Percentiles rank a stretch among this genome's conserved stretches.
Conservation (phyloP, 768 basidiomycete species). For the Boletus rufocinnamomeus region DNA sequence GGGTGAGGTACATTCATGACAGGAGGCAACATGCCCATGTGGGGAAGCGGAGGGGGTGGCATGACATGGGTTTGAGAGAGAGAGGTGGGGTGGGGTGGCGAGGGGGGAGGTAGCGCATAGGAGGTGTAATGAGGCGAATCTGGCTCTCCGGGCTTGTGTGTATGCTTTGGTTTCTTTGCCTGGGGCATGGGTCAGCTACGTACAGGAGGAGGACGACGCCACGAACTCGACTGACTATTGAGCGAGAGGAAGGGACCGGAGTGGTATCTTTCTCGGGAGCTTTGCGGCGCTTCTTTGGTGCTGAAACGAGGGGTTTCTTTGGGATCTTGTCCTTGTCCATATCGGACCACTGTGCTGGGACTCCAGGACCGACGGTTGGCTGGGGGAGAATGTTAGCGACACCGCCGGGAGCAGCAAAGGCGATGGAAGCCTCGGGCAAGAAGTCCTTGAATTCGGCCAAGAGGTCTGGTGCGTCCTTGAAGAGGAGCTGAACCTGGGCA, state of each 20-base stretch:
- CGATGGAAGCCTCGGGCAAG: conserved; percentile 62
- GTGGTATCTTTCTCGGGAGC: conserved; percentile 68
- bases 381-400: conserved; percentile 55
- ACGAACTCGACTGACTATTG: conserved; percentile 50
- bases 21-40: conserved; percentile 29
- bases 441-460: conserved; percentile 82
- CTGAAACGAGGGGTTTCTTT: conserved; percentile 44
- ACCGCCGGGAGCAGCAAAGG: conserved; percentile 41
- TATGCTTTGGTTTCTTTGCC: conserved; percentile 65
- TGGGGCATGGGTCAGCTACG: conserved; percentile 28
- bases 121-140: conserved; percentile 48
- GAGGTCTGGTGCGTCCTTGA: conserved; percentile 80
- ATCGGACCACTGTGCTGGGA: conserved; percentile 45
- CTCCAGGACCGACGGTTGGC: conserved; percentile 39
- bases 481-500: conserved; percentile 75
- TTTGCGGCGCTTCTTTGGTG: conserved; percentile 62
- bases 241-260: conserved; percentile 55
- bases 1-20: conserved; percentile 31
- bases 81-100: conserved; percentile 33
- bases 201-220: not conserved
- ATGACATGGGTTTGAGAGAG: conserved; percentile 30
- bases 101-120: conserved; percentile 44
- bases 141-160: conserved; percentile 60
- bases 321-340: conserved; percentile 39
- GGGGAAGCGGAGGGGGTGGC: conserved; percentile 30